Evolutionary conservation across 83 land plant species (phyloP), one percentile per base, ranked within the genome.

Genomic region (Isoetes engelmannii): DNA sequence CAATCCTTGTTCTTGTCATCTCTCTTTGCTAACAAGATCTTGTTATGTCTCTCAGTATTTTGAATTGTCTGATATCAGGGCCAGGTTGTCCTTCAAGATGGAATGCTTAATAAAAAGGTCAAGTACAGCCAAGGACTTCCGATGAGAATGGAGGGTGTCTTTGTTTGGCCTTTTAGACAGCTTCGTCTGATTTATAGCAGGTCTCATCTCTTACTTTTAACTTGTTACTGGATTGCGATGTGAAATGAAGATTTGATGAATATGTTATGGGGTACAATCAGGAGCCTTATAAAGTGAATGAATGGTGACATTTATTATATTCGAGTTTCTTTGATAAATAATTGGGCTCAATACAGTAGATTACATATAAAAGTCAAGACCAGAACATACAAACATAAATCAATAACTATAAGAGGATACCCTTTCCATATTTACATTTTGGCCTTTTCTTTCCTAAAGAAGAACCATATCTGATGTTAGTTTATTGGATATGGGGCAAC

Each of bases 141-240:
- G 48, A 66, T 77, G 59, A 72, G 44, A 45, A 67, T 77, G 77
- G 80, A 77, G 61, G 80, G 80, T 12, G 80, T 77, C 5, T 77
- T 72, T 45, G 80, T 77, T 15, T 77, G 80, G 80, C 80, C 80
- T 15, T 77, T 77, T 58, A 63, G 80, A 37, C 80, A 77, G 51
- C 76, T 77, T 18, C 81, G 81, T 7, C 73, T 78, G 77, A 77
- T 78, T 62, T 67, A 68, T 19, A 78, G 77, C 77, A 73, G 73
- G 80, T 77, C 10, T 7, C 8, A 7, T 59, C 4, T 59, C 19
- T 18, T 59, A 18, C 28, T 9, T 42, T 59, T 59, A 12, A 12
- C 17, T 51, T 17, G 13, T 51, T 51, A 12, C 3, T 51, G 55
- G 55, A 12, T 51, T n/a, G 3, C 3, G 13, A 12, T 17, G 13